A percentile compares a stretch with the other conserved stretches of the same genome.
Conservation (phyloP, 495 filamentous ascomycete genomes). For the Podospora fimiseda region DNA sequence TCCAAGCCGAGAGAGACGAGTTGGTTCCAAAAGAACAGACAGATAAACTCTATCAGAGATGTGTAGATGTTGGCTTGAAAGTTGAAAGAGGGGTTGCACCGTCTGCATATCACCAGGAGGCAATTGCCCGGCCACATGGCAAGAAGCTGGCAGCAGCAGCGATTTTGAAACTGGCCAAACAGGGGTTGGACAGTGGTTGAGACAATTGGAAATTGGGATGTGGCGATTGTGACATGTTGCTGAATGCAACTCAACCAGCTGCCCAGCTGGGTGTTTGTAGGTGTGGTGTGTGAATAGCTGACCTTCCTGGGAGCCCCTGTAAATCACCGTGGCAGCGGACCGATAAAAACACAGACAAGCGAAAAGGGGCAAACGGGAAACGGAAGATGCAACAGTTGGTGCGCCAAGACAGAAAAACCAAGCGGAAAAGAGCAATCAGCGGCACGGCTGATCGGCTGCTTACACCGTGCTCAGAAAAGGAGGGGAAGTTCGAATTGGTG, state of each 20-base stretch:
- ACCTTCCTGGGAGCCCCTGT: conserved; percentile 5
- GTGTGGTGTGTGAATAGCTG: conserved; percentile 1
- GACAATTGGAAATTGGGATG: neutral
- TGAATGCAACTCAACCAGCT: neutral
- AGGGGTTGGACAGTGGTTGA: conserved; percentile 9
- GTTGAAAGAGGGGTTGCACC: conserved; percentile 32
- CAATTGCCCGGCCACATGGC: conserved; percentile 37
- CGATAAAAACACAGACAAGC: neutral
- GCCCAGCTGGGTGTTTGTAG: neutral
- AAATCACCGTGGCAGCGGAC: conserved; percentile 10
- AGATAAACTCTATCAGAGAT: conserved; percentile 40
- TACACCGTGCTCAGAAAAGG: conserved; percentile 7
- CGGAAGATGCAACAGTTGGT: neutral
- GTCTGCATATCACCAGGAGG: conserved; percentile 41
- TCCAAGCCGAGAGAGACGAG: conserved; percentile 62
- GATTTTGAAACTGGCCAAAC: conserved; percentile 18
- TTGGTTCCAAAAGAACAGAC: conserved; percentile 56
- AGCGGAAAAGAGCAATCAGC: neutral
- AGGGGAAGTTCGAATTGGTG: neutral
- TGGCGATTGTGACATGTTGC: conserved; percentile 3
- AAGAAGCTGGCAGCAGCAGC: conserved; percentile 35
- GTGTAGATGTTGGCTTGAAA: conserved; percentile 33
- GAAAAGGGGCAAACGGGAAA: neutral
- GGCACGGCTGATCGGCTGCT: conserved; percentile 11
- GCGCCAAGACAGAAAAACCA: neutral